These are phyloP conservation scores for Flaveria trinervia DNA, from an alignment of 129 eudicot species.

Conservation along the genomic window DNA sequence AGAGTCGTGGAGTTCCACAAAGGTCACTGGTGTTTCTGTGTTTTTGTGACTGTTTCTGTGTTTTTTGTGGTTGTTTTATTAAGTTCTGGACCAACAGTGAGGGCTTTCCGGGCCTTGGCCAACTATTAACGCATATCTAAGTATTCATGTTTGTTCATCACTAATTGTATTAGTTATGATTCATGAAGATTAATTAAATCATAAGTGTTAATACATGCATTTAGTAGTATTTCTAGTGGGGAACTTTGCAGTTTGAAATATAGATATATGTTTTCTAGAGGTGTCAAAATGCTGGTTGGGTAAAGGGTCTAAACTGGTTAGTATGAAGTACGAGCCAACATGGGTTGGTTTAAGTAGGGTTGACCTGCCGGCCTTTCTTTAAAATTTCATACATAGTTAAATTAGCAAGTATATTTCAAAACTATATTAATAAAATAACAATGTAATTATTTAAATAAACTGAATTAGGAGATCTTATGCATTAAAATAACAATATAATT, in stretches of 20 bases:
- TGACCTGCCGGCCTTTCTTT: background rate
- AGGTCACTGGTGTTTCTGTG: too few relatives aligned
- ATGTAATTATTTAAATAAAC: background rate
- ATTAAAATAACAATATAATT: background rate
- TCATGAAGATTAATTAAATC: background rate
- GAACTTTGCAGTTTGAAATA: background rate
- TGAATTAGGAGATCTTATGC: conserved; percentile 1
- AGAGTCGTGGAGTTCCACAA: too few relatives aligned
- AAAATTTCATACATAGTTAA: background rate
- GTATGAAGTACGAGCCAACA: background rate
- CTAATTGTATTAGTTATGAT: conserved; percentile 1
- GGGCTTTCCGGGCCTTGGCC: too few relatives aligned
- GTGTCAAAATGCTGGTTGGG: conserved; percentile 12
- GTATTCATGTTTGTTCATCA: conserved; percentile 12
- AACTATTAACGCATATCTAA: background rate
- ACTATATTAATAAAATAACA: background rate
- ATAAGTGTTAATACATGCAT: conserved; percentile 9
- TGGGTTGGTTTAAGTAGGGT: background rate
- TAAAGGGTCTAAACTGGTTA: background rate
- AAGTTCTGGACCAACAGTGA: too few relatives aligned
- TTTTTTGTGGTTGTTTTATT: too few relatives aligned
- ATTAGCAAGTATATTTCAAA: background rate
- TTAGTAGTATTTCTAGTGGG: background rate
- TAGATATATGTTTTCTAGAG: background rate
- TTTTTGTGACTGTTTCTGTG: too few relatives aligned